phyloP scores from a whole-genome alignment of 805 yeast genomes.

The Metschnikowia similis region DNA sequence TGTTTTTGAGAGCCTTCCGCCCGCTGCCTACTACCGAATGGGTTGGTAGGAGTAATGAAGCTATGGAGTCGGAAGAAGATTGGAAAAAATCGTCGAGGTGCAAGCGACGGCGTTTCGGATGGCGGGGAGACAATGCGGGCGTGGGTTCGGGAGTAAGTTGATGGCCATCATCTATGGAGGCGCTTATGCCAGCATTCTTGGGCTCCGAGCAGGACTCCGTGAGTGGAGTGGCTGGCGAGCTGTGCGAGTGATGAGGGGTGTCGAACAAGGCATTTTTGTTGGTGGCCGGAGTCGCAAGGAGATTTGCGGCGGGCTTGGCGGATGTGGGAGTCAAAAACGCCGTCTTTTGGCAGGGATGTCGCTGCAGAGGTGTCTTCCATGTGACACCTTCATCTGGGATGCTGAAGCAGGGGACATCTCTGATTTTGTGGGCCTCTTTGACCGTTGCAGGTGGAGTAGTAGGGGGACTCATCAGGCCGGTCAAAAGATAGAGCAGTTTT shows the following conservation, averaged over 20 bases:
- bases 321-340: neutral
- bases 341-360: neutral
- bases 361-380: neutral
- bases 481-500: neutral
- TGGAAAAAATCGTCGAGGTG: slow-evolving; percentile 10
- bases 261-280: neutral
- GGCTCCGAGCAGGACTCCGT: neutral
- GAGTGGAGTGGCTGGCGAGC: neutral
- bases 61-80: slow-evolving; percentile 18
- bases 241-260: slow-evolving; percentile 1
- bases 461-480: slow-evolving; percentile 2
- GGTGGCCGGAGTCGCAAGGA: slow-evolving; percentile 13
- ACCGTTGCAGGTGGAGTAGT: slow-evolving; percentile 1
- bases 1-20: slow-evolving; percentile 16
- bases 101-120: slow-evolving; percentile 16
- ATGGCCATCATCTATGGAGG: neutral
- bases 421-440: neutral
- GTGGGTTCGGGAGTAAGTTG: slow-evolving; percentile 29
- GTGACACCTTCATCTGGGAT: neutral
- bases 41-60: slow-evolving; percentile 28
- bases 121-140: slow-evolving; percentile 28
- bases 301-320: neutral
- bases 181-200: neutral
- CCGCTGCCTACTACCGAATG: slow-evolving; percentile 39
- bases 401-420: neutral